phyloP scores from a whole-genome alignment of 305 asterid species.

The Solanum hybrid region DNA sequence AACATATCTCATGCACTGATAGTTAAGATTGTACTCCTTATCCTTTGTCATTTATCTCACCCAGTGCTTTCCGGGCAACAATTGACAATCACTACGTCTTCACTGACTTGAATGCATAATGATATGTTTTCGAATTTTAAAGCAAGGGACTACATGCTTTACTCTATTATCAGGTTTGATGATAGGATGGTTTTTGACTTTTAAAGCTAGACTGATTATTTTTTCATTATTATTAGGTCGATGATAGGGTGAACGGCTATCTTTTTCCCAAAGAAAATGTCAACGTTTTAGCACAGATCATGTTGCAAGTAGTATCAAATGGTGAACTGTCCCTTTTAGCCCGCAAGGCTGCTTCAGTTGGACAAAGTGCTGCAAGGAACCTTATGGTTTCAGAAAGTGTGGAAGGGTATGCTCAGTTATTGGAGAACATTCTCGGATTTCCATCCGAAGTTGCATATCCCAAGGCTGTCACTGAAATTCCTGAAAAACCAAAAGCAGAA shows the following conservation, averaged over 20 bases:
- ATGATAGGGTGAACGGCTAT: conserved; percentile 65
- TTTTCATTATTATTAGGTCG: conserved; percentile 37
- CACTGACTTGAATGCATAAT: neutral
- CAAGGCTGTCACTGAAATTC: conserved; percentile 34
- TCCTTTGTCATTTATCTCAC: neutral
- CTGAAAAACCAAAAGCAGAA: conserved; percentile 37
- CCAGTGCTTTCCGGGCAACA: neutral
- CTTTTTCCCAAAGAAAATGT: conserved; percentile 59
- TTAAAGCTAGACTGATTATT: conserved; percentile 24
- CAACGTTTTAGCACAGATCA: conserved; percentile 29
- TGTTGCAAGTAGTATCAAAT: conserved; percentile 56
- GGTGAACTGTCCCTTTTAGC: conserved; percentile 66
- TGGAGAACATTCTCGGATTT: conserved; percentile 58
- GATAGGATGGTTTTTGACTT: conserved; percentile 33
- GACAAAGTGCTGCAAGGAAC: conserved; percentile 52
- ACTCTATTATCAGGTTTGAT: conserved; percentile 40
- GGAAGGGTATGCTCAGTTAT: conserved; percentile 64
- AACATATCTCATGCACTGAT: neutral
- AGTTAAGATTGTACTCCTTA: neutral
- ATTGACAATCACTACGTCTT: neutral
- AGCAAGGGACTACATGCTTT: conserved; percentile 3
- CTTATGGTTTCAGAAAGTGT: conserved; percentile 66
- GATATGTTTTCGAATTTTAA: neutral
- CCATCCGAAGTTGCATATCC: conserved; percentile 73
- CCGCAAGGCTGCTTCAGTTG: conserved; percentile 43